A percentile compares a stretch with the other conserved stretches of the same genome.
phyloP scores from a whole-genome alignment of 768 basidiomycete species.

The Pleurotus ostreatus region DNA sequence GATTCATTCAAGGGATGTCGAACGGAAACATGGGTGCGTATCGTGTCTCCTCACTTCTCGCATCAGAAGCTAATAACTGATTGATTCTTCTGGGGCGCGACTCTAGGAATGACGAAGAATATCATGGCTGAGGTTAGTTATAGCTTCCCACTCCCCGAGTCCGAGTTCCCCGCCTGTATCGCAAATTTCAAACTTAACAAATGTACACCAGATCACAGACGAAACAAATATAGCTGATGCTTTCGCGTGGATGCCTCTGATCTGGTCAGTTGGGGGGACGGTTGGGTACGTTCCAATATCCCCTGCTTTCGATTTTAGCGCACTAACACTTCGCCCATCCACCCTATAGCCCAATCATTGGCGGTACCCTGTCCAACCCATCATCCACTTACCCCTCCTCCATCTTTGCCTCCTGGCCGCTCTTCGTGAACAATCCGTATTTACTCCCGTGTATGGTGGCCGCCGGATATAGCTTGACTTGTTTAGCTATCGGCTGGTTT shows the following conservation, averaged over 20 bases:
- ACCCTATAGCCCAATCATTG: constrained; percentile 21
- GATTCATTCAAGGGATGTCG: constrained; percentile 28
- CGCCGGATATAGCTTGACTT: constrained; percentile 17
- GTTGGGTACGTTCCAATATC: background rate
- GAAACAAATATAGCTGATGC: constrained; percentile 19
- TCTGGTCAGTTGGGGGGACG: constrained; percentile 17
- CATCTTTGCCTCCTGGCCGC: constrained; percentile 15
- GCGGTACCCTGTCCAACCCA: constrained; percentile 28
- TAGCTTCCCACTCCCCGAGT: no score
- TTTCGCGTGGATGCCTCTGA: constrained; percentile 20
- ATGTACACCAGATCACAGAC: constrained; percentile 12
- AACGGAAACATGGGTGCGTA: constrained; percentile 36
- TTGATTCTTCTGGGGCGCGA: background rate
- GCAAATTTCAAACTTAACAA: background rate
- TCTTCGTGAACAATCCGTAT: constrained; percentile 27
- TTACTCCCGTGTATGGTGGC: constrained; percentile 30
- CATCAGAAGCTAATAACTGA: background rate
- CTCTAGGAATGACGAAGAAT: constrained; percentile 18
- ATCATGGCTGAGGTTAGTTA: constrained; percentile 17
- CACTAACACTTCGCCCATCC: background rate
- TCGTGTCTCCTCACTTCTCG: background rate
- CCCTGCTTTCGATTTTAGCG: background rate
- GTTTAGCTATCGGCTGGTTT: constrained; percentile 17
- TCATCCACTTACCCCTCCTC: constrained; percentile 20
- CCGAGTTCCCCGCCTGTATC: background rate